Evolutionary conservation across 192 early-diverging fungal species (phyloP), one percentile per base, ranked within the genome.

Genomic region (Coemansia sp.): DNA sequence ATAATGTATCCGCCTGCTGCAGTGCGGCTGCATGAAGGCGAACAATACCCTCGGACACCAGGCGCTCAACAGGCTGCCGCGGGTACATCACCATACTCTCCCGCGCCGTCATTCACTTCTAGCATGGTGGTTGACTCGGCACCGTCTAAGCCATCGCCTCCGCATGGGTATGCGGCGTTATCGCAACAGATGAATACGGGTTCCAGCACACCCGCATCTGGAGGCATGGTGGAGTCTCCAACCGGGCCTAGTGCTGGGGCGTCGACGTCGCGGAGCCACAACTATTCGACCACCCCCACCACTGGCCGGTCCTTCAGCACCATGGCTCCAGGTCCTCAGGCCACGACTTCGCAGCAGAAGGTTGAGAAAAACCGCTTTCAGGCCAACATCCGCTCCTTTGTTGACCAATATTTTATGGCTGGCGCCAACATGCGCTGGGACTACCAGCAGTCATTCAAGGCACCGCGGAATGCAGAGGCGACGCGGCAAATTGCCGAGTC

Each of bases 361-460:
- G 64, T 73, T 22, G 77, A 80, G 28, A 80, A 80, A 27, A 80
- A 80, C 41, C 71, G 77, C 12, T 80, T 80, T 26, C 77, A 80
- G 58, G 77, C 77, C 34, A 80, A 74, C 58, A 74, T 80, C 23
- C 77, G 77, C 31, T 60, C 77, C 1, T 80, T 74, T 65, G 77
- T 80, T 21, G 77, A 80, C 55, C 67, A 80, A 57, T 62, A 74
- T 51, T 80, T 80, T 63, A 67, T 58, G 44, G 51, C 25, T 14
- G 44, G 49, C 25, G 25, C 44, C 7, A 67, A 67, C 48, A 41
- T 68, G 34, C 71, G 52, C 31, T 80, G 77, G 77, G 77, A 80
- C 65, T 80, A 80, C 54, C 71, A 80, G 64, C 77, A 80, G 68
- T 80, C 77, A 5, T 80, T 80, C 62, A 80, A 80, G 54, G 71